These are phyloP conservation scores for Ceratobasidium sp. DNA, from an alignment of 1,284 basidiomycete species.

Conservation along the genomic window DNA sequence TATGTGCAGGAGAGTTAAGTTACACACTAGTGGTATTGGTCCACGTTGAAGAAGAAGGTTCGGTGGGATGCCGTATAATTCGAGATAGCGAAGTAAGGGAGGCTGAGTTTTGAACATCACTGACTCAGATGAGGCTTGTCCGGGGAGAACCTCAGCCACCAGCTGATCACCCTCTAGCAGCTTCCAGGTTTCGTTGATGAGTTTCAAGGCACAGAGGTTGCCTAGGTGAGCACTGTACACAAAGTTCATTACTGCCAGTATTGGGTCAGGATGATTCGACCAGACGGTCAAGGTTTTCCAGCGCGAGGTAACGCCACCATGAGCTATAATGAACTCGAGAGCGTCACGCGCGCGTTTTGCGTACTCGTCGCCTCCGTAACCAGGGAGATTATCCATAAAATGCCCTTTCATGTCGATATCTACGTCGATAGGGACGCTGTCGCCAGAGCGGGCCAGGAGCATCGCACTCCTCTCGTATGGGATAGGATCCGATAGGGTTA, in stretches of 20 bases:
- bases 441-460: background rate
- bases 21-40: background rate
- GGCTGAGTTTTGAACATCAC: background rate
- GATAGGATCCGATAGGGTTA: background rate
- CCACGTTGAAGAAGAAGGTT: background rate
- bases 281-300: background rate
- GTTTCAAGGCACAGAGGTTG: background rate
- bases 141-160: background rate
- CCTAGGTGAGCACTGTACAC: background rate
- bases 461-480: background rate
- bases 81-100: background rate
- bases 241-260: slow-evolving; percentile 4
- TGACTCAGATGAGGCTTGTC: background rate
- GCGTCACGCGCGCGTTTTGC: background rate
- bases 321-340: background rate
- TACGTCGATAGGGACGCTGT: background rate
- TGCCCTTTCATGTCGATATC: background rate
- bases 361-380: background rate
- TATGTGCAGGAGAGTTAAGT: background rate
- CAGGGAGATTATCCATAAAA: background rate
- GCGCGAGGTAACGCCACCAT: background rate
- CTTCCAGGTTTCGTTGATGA: background rate
- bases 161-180: background rate
- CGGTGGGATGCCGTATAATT: background rate
- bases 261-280: background rate